These are phyloP conservation scores for Kurtzmaniella fragi DNA, from an alignment of 805 yeast species.

Conservation along the genomic window DNA sequence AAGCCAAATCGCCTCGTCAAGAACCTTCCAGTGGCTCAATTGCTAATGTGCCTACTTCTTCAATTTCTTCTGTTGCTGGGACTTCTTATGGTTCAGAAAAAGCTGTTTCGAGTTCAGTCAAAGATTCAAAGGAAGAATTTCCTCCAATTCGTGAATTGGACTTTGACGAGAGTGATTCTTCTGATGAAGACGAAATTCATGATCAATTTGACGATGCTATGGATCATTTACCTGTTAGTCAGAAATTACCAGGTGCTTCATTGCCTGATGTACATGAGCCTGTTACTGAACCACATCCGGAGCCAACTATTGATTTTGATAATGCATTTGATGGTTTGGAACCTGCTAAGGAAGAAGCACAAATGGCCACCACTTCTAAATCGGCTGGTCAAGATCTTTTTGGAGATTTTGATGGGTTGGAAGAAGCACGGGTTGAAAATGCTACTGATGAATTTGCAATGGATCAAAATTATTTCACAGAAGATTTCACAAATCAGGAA, in stretches of 20 bases:
- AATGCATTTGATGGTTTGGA: slow-evolving; percentile 33
- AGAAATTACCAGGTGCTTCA: not conserved
- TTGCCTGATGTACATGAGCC: not conserved
- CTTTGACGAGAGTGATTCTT: slow-evolving; percentile 47
- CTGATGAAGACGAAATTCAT: slow-evolving; percentile 21
- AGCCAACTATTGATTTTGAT: slow-evolving; percentile 26
- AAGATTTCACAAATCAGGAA: slow-evolving; percentile 24
- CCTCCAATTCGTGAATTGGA: slow-evolving; percentile 59
- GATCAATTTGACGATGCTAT: slow-evolving; percentile 34
- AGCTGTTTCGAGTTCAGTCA: not conserved
- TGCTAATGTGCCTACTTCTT: slow-evolving; percentile 1
- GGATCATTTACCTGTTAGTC: slow-evolving; percentile 15
- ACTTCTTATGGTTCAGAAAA: too few species aligned
- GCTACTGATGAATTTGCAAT: slow-evolving; percentile 24
- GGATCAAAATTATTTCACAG: slow-evolving; percentile 15
- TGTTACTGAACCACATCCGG: not conserved
- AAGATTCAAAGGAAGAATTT: slow-evolving; percentile 33
- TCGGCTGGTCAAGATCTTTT: slow-evolving; percentile 21
- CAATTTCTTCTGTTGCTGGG: slow-evolving; percentile 1
- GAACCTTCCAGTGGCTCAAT: slow-evolving; percentile 4
- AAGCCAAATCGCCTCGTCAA: slow-evolving; percentile 20
- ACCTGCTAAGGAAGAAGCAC: slow-evolving; percentile 18
- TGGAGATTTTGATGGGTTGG: slow-evolving; percentile 36
- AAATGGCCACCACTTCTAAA: slow-evolving; percentile 1
- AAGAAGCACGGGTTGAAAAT: slow-evolving; percentile 27